phyloP scores from a whole-genome alignment of 2,329 filamentous ascomycete species.

The Diaporthe humulicola region DNA sequence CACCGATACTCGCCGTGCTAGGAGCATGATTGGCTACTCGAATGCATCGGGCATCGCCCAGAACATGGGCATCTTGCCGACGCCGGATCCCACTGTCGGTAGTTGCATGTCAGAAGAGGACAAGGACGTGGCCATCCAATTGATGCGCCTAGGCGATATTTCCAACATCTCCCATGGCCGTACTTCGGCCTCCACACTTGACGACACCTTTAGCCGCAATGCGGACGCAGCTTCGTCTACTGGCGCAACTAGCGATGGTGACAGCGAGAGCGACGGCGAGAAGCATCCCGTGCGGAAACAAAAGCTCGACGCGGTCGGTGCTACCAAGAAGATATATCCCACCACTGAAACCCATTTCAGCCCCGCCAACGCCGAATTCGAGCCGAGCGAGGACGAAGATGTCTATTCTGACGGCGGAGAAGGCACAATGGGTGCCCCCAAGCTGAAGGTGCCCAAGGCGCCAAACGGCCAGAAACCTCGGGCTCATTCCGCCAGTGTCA shows the following conservation, averaged over 20 bases:
- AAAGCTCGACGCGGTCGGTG: slow-evolving; percentile 62
- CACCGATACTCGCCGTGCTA: slow-evolving; percentile 74
- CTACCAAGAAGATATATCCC: slow-evolving; percentile 61
- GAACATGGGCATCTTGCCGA: slow-evolving; percentile 78
- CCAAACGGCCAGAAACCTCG: slow-evolving; percentile 56
- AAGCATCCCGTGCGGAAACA: slow-evolving; percentile 70
- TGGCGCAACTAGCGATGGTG: slow-evolving; percentile 84
- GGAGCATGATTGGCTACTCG: slow-evolving; percentile 72
- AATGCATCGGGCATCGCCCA: slow-evolving; percentile 53
- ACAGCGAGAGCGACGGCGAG: slow-evolving; percentile 76
- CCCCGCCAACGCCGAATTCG: slow-evolving; percentile 53
- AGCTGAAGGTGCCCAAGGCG: slow-evolving; percentile 55
- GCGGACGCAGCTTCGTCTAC: slow-evolving; percentile 89
- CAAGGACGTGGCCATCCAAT: slow-evolving; percentile 92
- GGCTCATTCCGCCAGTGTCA: slow-evolving; percentile 49
- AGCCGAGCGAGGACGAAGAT: slow-evolving; percentile 71
- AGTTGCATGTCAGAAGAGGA: slow-evolving; percentile 97
- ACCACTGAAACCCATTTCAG: slow-evolving; percentile 67
- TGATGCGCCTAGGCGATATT: slow-evolving; percentile 95
- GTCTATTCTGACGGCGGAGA: slow-evolving; percentile 63
- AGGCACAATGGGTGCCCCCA: slow-evolving; percentile 54
- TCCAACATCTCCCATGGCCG: slow-evolving; percentile 94
- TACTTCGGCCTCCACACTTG: slow-evolving; percentile 91
- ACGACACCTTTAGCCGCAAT: slow-evolving; percentile 92
- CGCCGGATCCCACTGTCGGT: slow-evolving; percentile 95